phyloP scores from a whole-genome alignment of 2,329 filamentous ascomycete genomes.

The Fusarium newnesense region DNA sequence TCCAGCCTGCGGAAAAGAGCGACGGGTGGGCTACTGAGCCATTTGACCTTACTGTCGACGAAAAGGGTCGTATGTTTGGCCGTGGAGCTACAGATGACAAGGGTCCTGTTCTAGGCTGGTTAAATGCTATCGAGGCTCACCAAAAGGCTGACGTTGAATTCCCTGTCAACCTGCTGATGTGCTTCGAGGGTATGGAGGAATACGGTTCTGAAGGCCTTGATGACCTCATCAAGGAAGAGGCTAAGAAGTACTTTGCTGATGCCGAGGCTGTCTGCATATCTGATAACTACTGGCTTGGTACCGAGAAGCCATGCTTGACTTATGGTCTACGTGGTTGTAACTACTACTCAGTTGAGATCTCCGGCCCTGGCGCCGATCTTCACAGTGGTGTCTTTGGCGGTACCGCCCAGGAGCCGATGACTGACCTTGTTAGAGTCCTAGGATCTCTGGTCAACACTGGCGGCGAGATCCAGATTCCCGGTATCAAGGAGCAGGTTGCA shows the following conservation, averaged over 20 bases:
- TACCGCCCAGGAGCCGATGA: slow-evolving; percentile 98
- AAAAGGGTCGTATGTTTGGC: slow-evolving; percentile 95
- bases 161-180: slow-evolving; percentile 98
- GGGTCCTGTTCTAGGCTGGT: slow-evolving; percentile 94
- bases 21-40: slow-evolving; percentile 98
- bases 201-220: slow-evolving; percentile 97
- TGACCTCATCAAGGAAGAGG: slow-evolving; percentile 91
- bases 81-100: slow-evolving; percentile 98
- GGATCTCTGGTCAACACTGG: slow-evolving; percentile 86
- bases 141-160: slow-evolving; percentile 94
- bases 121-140: slow-evolving; percentile 98
- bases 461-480: slow-evolving; percentile 94
- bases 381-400: slow-evolving; percentile 98
- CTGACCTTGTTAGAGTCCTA: slow-evolving; percentile 86
- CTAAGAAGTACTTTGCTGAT: slow-evolving; percentile 94
- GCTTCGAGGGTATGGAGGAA: slow-evolving; percentile 99
- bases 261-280: slow-evolving; percentile 97
- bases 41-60: slow-evolving; percentile 86
- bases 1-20: slow-evolving; percentile 91
- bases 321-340: slow-evolving; percentile 98
- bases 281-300: slow-evolving; percentile 99
- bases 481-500: slow-evolving; percentile 92
- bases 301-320: slow-evolving; percentile 97
- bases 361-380: slow-evolving; percentile 90
- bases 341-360: slow-evolving; percentile 94